Evolutionary conservation across 1,139 yeast species (phyloP), one percentile per base, ranked within the genome.

Genomic region (Lodderomyces parapsilosis): DNA sequence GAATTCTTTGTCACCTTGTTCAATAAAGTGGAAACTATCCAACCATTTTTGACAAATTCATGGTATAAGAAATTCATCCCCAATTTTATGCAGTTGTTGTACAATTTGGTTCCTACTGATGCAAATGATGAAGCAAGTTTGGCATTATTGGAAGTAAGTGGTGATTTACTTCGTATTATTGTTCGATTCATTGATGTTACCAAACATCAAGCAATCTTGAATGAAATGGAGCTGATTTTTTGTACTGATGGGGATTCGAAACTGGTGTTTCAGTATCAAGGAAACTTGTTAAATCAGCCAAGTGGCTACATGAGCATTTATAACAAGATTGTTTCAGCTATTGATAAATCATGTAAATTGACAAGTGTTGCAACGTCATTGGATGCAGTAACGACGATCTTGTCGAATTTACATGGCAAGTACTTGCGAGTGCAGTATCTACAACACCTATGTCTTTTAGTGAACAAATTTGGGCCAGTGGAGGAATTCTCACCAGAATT

Each of bases 381-480:
- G 1, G 47, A 63, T 4, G 30, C 43, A 1, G 46, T 63, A 3
- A 47, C 67, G 4, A 49, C 50, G n/a, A 37, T 32, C 22, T 33
- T 36, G 9, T 38, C 33, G 3, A 38, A 36, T 10, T 10, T 34
- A 4, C 9, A 18, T n/a, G 56, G 57, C 31, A 63, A 48, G 41
- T 68, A 66, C 38, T 59, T 68, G 34, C 74, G 81, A 51, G 61
- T 83, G 17, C 80, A 81, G 1, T 83, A 84, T 51, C 66, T 86
- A 38, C 82, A 86, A 53, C 60, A 77, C 14, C 55, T 86, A 15
- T 68, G 87, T 2, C 57, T 87, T 25, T 45, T 83, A 19, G 63
- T 78, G n/a, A 88, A 88, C 58, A 73, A 73, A 46, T 72, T 64
- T 47, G 33, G 19, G 2, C 10, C 33, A 17, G 40, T 49, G 4